Evolutionary conservation across 305 asterid species (phyloP).

Genomic region (Ilex paraguariensis): DNA sequence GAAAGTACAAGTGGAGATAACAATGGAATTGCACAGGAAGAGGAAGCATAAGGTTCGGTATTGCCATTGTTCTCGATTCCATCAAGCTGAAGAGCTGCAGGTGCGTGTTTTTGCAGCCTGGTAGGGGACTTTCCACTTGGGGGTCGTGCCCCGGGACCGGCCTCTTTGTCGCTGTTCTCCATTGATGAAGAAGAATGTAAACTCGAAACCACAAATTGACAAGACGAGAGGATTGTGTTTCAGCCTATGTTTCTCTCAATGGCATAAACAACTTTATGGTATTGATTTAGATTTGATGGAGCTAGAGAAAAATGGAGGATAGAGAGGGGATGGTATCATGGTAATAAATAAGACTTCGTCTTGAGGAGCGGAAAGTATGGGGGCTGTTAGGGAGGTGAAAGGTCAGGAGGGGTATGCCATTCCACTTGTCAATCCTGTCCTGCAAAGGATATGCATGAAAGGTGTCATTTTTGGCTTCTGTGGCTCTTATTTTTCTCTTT

Average conservation of each 20-base stretch:
- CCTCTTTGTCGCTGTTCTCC: not conserved
- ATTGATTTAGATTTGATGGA: not conserved
- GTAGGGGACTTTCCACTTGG: conserved; percentile 10
- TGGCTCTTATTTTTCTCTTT: too few species aligned
- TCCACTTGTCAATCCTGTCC: too few species aligned
- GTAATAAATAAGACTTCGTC: conserved; percentile 12
- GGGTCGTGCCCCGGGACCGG: not conserved
- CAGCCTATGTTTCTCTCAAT: too few species aligned
- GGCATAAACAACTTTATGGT: not conserved
- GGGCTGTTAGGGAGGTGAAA: conserved; percentile 7
- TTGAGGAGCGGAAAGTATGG: conserved; percentile 30
- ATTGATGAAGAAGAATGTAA: not conserved
- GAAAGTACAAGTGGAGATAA: conserved; percentile 28
- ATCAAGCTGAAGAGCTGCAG: conserved; percentile 29
- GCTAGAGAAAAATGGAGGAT: not conserved
- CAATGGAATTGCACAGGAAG: conserved; percentile 21
- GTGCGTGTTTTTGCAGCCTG: conserved; percentile 39
- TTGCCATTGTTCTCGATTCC: not conserved
- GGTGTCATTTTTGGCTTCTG: too few species aligned
- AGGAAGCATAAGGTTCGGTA: not conserved
- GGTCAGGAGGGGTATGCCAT: not conserved
- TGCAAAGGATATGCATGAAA: too few species aligned
- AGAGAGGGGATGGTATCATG: not conserved
- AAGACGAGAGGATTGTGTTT: not conserved
- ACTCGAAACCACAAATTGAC: not conserved